Conservation (phyloP, 352 stramenopile genomes). For the Phytopythium boreale region DNA sequence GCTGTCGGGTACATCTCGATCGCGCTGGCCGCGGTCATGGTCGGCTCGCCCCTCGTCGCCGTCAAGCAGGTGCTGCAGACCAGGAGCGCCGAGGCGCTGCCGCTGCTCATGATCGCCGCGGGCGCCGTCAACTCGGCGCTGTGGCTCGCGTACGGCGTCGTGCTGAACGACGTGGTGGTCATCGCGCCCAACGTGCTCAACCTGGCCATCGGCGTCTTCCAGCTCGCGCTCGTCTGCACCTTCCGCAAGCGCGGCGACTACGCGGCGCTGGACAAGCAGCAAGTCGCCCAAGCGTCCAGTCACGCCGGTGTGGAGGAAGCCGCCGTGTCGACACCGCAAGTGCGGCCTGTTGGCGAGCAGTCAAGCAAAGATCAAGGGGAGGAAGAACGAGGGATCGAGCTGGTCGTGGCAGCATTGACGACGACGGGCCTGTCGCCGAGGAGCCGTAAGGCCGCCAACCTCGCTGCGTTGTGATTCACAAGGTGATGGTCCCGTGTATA, state of each 20-base stretch:
- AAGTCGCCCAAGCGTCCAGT: too few species aligned
- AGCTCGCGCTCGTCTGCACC: slow-evolving; percentile 46
- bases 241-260: slow-evolving; percentile 23
- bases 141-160: slow-evolving; percentile 53
- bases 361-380: not conserved
- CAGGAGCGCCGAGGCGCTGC: slow-evolving; percentile 36
- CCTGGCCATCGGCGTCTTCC: slow-evolving; percentile 45
- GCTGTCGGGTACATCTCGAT: slow-evolving; percentile 57
- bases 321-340: not conserved
- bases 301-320: not conserved
- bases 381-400: not conserved
- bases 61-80: slow-evolving; percentile 48
- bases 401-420: not conserved
- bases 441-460: slow-evolving; percentile 1
- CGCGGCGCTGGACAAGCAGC: slow-evolving; percentile 23
- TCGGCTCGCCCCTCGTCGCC: slow-evolving; percentile 50
- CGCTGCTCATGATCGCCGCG: slow-evolving; percentile 46
- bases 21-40: slow-evolving; percentile 54
- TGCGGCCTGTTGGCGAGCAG: not conserved
- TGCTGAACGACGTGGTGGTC: slow-evolving; percentile 51
- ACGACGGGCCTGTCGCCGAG: not conserved
- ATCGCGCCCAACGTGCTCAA: slow-evolving; percentile 62
- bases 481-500: too few species aligned
- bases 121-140: slow-evolving; percentile 45
- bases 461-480: not conserved